phyloP scores from a whole-genome alignment of 352 stramenopile genomes.

The Pythium sukuiense region DNA sequence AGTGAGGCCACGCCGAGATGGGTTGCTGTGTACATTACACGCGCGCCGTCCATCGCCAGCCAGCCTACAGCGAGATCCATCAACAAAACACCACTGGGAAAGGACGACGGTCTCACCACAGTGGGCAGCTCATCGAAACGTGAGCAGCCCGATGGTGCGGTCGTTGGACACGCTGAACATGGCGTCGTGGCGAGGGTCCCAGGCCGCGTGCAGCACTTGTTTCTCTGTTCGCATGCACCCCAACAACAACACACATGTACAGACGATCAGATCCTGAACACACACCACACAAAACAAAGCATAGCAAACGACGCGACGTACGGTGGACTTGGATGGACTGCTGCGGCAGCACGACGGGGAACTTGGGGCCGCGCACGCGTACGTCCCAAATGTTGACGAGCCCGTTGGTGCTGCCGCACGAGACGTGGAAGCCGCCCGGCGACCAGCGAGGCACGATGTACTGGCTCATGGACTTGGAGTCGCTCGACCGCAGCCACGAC shows the following conservation, averaged over 20 bases:
- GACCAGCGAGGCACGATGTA: conserved; percentile 87
- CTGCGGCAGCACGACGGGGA: conserved; percentile 59
- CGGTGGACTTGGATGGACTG: conserved; percentile 73
- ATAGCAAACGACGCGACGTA: conserved; percentile 40
- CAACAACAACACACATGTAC: conserved; percentile 10
- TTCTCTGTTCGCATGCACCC: conserved; percentile 44
- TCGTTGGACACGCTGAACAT: conserved; percentile 88
- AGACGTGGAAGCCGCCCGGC: conserved; percentile 42
- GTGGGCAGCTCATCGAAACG: conserved; percentile 40
- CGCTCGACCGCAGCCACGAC: conserved; percentile 49
- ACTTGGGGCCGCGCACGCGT: conserved; percentile 58
- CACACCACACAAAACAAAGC: not conserved
- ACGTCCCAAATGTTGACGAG: conserved; percentile 72
- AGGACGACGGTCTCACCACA: not conserved
- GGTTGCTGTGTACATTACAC: not conserved
- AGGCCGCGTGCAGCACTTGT: conserved; percentile 84
- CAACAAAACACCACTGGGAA: not conserved
- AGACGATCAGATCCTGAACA: not conserved
- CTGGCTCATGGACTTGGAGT: conserved; percentile 71
- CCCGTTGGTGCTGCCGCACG: conserved; percentile 37
- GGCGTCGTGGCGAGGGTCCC: conserved; percentile 80
- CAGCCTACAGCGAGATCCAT: too few relatives aligned
- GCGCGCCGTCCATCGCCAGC: not conserved
- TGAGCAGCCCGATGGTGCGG: conserved; percentile 71
- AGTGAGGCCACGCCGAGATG: not conserved